Evolutionary conservation across 495 filamentous ascomycete genomes (phyloP).

Genomic region (Cercophora sp.): DNA sequence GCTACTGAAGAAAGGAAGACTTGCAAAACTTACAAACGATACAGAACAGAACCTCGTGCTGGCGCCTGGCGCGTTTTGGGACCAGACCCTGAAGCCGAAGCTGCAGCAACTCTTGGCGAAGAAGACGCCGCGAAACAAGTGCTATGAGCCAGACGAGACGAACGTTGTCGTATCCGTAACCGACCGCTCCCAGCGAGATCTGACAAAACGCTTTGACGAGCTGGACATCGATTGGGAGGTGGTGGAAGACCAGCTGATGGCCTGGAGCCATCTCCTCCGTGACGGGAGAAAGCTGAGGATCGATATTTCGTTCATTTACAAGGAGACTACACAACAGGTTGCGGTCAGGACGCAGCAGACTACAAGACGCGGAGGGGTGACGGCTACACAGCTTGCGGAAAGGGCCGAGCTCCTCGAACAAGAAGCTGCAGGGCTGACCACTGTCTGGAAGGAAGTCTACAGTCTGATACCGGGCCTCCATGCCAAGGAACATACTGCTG

Average conservation of each 20-base stretch:
- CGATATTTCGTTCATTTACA: conserved; percentile 27
- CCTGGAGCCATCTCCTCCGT: conserved; percentile 19
- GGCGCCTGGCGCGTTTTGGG: conserved; percentile 7
- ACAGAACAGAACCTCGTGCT: conserved; percentile 28
- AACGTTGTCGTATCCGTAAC: conserved; percentile 20
- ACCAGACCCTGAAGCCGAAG: conserved; percentile 14
- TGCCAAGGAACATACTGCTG: too few species aligned
- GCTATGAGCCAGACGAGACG: conserved; percentile 20
- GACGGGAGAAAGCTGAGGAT: conserved; percentile 22
- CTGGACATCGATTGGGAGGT: conserved; percentile 17
- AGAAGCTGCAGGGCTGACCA: too few species aligned
- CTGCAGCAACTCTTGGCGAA: conserved; percentile 17
- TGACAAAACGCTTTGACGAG: conserved; percentile 20
- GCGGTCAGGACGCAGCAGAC: too few species aligned
- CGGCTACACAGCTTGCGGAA: too few species aligned
- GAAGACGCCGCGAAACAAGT: conserved; percentile 14
- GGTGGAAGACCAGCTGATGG: conserved; percentile 15
- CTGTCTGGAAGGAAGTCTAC: too few species aligned
- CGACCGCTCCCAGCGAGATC: conserved; percentile 16
- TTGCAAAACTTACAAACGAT: conserved; percentile 22
- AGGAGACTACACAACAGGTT: too few species aligned
- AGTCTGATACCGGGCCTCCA: too few species aligned
- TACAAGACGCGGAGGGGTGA: too few species aligned
- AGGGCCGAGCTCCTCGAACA: too few species aligned
- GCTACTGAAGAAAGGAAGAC: conserved; percentile 20